These are phyloP conservation scores for Penicillium pancosmium DNA, from an alignment of 495 filamentous ascomycete genomes.

Conservation along the genomic window DNA sequence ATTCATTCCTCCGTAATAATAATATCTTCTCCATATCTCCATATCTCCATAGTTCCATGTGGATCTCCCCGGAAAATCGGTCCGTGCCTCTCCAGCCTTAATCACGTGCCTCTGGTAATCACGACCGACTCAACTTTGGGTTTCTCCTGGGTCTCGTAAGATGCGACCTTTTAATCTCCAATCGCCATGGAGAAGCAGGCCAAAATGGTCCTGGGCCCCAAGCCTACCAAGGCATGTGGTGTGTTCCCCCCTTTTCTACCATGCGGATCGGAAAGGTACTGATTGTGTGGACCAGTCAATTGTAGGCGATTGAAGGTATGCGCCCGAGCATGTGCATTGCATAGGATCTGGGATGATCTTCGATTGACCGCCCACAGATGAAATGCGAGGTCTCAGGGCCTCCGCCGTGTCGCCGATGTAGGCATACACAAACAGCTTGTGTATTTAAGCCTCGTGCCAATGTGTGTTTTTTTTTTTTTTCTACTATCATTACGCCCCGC, in stretches of 20 bases:
- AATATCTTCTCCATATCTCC: not conserved
- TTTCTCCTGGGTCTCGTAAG: conserved; percentile 4
- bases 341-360: not conserved
- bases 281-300: conserved; percentile 32
- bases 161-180: conserved; percentile 9
- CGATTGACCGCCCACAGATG: conserved; percentile 30
- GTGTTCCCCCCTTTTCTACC: conserved; percentile 12
- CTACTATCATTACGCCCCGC: too few species aligned
- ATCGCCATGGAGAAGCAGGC: conserved; percentile 24
- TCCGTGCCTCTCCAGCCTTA: conserved; percentile 1
- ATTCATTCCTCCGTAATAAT: too few species aligned
- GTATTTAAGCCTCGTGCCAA: conserved; percentile 47
- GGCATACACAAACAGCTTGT: conserved; percentile 34
- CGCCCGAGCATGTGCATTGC: not conserved
- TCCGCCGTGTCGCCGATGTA: conserved; percentile 41
- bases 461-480: conserved; percentile 22
- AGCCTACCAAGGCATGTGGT: conserved; percentile 47
- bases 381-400: conserved; percentile 44
- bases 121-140: not conserved
- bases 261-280: conserved; percentile 8
- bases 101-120: conserved; percentile 14
- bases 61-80: conserved; percentile 6
- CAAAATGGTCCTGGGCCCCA: conserved; percentile 29
- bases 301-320: conserved; percentile 43
- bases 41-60: not conserved